These are phyloP conservation scores for Moniliophthora roreri DNA, from an alignment of 1,284 basidiomycete genomes.

Conservation along the genomic window DNA sequence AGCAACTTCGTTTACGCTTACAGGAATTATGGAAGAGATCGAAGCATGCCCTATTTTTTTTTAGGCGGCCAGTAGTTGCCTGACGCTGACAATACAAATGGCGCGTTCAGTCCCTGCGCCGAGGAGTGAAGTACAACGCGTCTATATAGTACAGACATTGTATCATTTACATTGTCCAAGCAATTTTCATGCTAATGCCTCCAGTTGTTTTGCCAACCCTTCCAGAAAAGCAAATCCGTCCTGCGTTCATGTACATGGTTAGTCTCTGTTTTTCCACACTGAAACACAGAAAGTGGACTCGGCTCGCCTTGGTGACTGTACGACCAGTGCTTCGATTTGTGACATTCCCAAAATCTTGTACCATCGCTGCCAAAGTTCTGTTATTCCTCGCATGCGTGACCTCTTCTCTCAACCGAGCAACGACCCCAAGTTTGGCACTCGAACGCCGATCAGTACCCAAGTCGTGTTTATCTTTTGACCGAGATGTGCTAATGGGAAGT, in stretches of 20 bases:
- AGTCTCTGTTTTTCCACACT: too few species aligned
- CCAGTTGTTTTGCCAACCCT: constrained; percentile 52
- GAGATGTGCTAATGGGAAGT: constrained; percentile 14
- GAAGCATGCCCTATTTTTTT: too few species aligned
- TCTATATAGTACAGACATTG: background rate
- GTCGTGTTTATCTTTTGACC: constrained; percentile 29
- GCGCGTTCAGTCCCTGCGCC: background rate
- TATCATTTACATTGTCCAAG: background rate
- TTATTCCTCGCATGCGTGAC: constrained; percentile 51
- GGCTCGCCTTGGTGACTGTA: constrained; percentile 61
- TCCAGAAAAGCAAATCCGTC: constrained; percentile 72
- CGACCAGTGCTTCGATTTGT: constrained; percentile 64
- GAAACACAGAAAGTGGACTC: background rate
- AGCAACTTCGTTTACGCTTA: too few species aligned
- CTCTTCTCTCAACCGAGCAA: constrained; percentile 53
- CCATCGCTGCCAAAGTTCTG: constrained; percentile 56
- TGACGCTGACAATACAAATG: too few species aligned
- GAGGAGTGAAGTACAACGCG: background rate
- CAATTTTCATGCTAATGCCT: constrained; percentile 25
- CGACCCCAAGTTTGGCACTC: constrained; percentile 54
- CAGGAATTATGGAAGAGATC: too few species aligned
- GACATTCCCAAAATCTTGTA: constrained; percentile 64
- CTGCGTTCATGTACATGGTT: constrained; percentile 24
- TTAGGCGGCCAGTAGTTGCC: too few species aligned
- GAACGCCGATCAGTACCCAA: constrained; percentile 36